A percentile compares a stretch with the other conserved stretches of the same genome.
Conservation (phyloP, 768 basidiomycete genomes). For the Sutorius australiensis region DNA sequence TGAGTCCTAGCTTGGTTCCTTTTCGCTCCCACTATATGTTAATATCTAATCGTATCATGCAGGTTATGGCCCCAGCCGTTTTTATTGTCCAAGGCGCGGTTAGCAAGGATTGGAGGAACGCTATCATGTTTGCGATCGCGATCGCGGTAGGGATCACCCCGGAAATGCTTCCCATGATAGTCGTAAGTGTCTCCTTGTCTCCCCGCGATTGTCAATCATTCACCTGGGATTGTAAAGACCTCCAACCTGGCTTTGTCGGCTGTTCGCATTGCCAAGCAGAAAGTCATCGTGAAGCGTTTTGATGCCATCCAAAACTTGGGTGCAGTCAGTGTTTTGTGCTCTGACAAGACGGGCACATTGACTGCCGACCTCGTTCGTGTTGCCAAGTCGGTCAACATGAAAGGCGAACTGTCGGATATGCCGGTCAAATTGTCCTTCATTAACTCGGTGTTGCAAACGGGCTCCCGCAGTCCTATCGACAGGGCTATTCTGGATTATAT, state of each 20-base stretch:
- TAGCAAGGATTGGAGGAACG: conserved; percentile 30
- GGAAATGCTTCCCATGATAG: conserved; percentile 34
- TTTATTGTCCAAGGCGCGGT: conserved; percentile 31
- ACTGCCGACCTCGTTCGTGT: conserved; percentile 39
- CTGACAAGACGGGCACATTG: conserved; percentile 65
- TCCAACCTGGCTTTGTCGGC: conserved; percentile 59
- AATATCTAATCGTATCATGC: not conserved
- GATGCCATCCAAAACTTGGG: conserved; percentile 63
- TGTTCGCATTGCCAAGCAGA: conserved; percentile 49
- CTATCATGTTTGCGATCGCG: conserved; percentile 32
- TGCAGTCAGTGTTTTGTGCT: conserved; percentile 51
- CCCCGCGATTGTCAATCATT: not conserved
- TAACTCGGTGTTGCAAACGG: conserved; percentile 33
- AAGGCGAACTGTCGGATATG: conserved; percentile 22
- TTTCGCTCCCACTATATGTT: not conserved
- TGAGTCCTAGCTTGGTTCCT: conserved; percentile 6
- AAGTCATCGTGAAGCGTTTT: conserved; percentile 60
- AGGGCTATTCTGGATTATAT: conserved; percentile 31
- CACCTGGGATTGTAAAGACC: conserved; percentile 43
- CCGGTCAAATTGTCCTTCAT: conserved; percentile 30
- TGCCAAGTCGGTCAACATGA: conserved; percentile 27
- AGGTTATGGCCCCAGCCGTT: conserved; percentile 31
- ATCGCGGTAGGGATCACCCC: conserved; percentile 31
- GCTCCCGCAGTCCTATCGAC: conserved; percentile 36
- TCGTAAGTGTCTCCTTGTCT: conserved; percentile 16